These are phyloP conservation scores for Candida hungchunana DNA, from an alignment of 805 yeast species.

Conservation along the genomic window DNA sequence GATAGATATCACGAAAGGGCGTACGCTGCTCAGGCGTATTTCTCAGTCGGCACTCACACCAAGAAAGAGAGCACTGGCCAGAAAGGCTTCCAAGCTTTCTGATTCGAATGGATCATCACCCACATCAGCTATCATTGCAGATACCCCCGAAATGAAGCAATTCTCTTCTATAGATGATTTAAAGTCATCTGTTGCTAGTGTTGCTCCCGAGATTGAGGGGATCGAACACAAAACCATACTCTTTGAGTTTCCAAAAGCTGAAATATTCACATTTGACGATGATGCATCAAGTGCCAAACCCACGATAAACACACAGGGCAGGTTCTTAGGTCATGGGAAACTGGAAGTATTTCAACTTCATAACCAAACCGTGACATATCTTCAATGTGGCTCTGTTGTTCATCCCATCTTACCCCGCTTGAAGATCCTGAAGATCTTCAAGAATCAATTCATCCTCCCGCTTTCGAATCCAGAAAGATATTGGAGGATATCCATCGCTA, in stretches of 20 bases:
- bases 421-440: slow-evolving; percentile 47
- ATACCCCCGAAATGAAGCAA: too few relatives aligned
- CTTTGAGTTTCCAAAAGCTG: slow-evolving; percentile 21
- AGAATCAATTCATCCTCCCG: slow-evolving; percentile 52
- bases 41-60: slow-evolving; percentile 21
- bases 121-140: too few relatives aligned
- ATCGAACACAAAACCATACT: slow-evolving; percentile 18
- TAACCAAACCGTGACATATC: slow-evolving; percentile 52
- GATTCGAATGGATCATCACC: slow-evolving; percentile 5
- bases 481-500: slow-evolving; percentile 50
- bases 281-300: slow-evolving; percentile 3
- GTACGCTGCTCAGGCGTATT: slow-evolving; percentile 21
- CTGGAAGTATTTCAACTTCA: slow-evolving; percentile 57
- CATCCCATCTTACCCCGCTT: slow-evolving; percentile 70
- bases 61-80: slow-evolving; percentile 22
- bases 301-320: slow-evolving; percentile 31
- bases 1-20: slow-evolving; percentile 22
- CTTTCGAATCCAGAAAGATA: slow-evolving; percentile 71
- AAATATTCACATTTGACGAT: slow-evolving; percentile 24
- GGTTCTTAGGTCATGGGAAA: slow-evolving; percentile 55
- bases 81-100: slow-evolving; percentile 10
- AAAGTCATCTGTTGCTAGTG: too few relatives aligned
- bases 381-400: slow-evolving; percentile 61
- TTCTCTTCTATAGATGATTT: too few relatives aligned
- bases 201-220: slow-evolving; percentile 3